A percentile compares a stretch with the other conserved stretches of the same genome.
phyloP scores from a whole-genome alignment of 768 basidiomycete genomes.

The Naganishia friedmannii region DNA sequence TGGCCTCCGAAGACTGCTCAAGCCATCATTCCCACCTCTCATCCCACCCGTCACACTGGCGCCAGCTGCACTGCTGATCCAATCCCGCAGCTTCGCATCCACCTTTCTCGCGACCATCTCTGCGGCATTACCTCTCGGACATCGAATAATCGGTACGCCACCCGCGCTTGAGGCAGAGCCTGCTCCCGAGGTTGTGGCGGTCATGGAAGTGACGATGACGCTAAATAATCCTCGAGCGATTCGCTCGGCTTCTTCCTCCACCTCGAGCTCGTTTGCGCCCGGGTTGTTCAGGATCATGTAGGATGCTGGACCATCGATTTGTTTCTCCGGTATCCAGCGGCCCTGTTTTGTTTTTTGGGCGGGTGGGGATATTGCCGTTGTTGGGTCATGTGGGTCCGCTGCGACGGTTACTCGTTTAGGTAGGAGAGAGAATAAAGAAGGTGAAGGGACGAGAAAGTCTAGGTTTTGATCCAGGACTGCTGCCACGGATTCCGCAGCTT shows the following conservation, averaged over 20 bases:
- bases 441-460: constrained; percentile 89
- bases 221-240: constrained; percentile 87
- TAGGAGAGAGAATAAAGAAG: constrained; percentile 85
- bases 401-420: constrained; percentile 53
- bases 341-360: constrained; percentile 17
- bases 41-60: constrained; percentile 56
- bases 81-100: constrained; percentile 84
- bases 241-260: constrained; percentile 89
- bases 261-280: constrained; percentile 78
- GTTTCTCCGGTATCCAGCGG: constrained; percentile 36
- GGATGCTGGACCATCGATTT: constrained; percentile 56
- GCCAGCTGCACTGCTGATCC: constrained; percentile 59
- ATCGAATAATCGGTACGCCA: constrained; percentile 88
- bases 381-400: constrained; percentile 32
- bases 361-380: background rate
- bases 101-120: constrained; percentile 99
- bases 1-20: constrained; percentile 83
- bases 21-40: constrained; percentile 64
- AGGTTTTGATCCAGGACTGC: constrained; percentile 95
- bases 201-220: constrained; percentile 73
- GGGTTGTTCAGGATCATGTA: constrained; percentile 90
- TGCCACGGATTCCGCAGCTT: constrained; percentile 37
- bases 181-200: constrained; percentile 54
- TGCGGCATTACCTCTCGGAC: constrained; percentile 91
- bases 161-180: background rate